Evolutionary conservation across 306 rosid genomes (phyloP), one percentile per base, ranked within the genome.

Genomic region (Leucaena leucocephala): DNA sequence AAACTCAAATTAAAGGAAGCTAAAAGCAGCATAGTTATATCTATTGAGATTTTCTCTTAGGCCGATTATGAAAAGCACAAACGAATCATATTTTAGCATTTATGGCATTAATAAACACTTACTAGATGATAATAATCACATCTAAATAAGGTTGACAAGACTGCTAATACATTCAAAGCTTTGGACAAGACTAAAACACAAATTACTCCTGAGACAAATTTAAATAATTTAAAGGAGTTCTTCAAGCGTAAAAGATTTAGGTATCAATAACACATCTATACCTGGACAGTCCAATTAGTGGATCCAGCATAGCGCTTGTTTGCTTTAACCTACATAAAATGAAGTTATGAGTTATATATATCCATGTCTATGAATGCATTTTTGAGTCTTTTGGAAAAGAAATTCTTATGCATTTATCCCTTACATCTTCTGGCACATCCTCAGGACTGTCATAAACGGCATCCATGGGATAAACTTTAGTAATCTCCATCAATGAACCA

Each of bases 281-380:
- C 98, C 97, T 84, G 90, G 67, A 94, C 98, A 44, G 98, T 94
- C 98, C 97, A 94, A 40, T 90, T 87, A 52, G 81, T 14, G 48
- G 98, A 90, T 75, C 98, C 98, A 19, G 98, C 97, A 85, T 92
- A 94, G n/a, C 98, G 96, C 83, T 94, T 94, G 79, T 92, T 94
- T 68, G 94, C 0, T 85, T 92, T 92, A 35, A 94, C 86, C 98
- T 92, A 86, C 74, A 75, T 14, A 80, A 77, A 69, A 55, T 55
- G 33, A 8, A 7, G 8, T 59, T 59, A 59, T 1, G 16, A 27
- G 35, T 34, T 11, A 48, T 48, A 14, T 21, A 58, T 21, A 9
- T 58, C 8, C 39, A 22, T 22, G 65, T 63, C 44, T 62, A 55
- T 44, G 39, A 15, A 76, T 17, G 16, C 7, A 42, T 46, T 63